Evolutionary conservation across 2,329 filamentous ascomycete genomes (phyloP).

Genomic region (Trichoderma brevicompactum): DNA sequence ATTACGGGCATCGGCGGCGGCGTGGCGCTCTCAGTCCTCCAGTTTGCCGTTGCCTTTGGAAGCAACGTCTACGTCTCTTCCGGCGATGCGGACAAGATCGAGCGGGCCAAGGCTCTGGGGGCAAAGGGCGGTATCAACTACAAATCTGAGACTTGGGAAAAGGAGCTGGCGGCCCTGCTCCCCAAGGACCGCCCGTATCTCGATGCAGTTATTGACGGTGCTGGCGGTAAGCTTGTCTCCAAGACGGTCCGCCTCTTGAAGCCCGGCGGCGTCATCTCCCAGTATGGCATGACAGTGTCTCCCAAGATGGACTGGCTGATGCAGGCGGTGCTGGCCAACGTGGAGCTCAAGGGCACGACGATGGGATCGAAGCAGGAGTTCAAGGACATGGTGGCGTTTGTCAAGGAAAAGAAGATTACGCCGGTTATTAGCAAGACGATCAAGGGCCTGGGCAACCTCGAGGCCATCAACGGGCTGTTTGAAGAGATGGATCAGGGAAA

Average conservation of each 20-base stretch:
- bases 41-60: constrained; percentile 77
- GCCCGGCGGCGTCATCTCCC: constrained; percentile 78
- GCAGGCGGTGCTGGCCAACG: constrained; percentile 81
- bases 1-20: constrained; percentile 93
- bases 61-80: constrained; percentile 83
- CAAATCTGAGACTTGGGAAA: constrained; percentile 79
- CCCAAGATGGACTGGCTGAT: constrained; percentile 89
- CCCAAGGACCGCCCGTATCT: constrained; percentile 68
- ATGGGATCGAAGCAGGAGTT: constrained; percentile 94
- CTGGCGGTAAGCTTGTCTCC: constrained; percentile 81
- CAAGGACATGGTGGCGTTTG: constrained; percentile 85
- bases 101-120: constrained; percentile 71
- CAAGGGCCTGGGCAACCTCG: constrained; percentile 73
- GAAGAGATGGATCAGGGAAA: constrained; percentile 82
- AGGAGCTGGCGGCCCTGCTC: constrained; percentile 67
- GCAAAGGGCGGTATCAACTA: constrained; percentile 84
- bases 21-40: constrained; percentile 79
- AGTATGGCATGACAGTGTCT: constrained; percentile 88
- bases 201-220: constrained; percentile 88
- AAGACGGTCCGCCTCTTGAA: constrained; percentile 72
- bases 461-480: constrained; percentile 81
- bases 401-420: constrained; percentile 70
- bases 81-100: constrained; percentile 74
- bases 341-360: constrained; percentile 83
- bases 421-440: constrained; percentile 78